Conservation (phyloP, 2,329 filamentous ascomycete species). For the Pseudogymnoascus sp. region DNA sequence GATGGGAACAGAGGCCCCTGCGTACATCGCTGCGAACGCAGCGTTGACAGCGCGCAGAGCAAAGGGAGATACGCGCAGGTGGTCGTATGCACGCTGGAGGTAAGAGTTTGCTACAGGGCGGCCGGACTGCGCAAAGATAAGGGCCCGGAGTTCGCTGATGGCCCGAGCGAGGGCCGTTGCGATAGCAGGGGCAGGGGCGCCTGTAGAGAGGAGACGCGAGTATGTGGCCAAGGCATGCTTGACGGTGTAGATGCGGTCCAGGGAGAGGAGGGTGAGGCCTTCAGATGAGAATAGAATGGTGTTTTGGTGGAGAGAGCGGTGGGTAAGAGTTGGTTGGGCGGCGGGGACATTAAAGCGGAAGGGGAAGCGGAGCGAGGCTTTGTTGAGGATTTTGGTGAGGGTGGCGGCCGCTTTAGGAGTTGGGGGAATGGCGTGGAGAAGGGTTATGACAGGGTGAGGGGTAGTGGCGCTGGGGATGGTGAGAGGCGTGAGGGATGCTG, state of each 20-base stretch:
- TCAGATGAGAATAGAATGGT: constrained; percentile 52
- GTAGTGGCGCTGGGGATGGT: constrained; percentile 12
- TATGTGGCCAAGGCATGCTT: constrained; percentile 53
- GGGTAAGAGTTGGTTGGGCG: constrained; percentile 43
- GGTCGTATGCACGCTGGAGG: constrained; percentile 47
- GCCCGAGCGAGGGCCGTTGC: constrained; percentile 45
- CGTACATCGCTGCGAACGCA: constrained; percentile 50
- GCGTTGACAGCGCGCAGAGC: constrained; percentile 46
- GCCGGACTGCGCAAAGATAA: constrained; percentile 46
- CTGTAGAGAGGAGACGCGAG: constrained; percentile 33
- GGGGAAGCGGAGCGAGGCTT: constrained; percentile 33
- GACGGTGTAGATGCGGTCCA: constrained; percentile 58
- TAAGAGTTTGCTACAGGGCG: constrained; percentile 41
- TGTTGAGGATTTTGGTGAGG: constrained; percentile 41
- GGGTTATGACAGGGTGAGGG: constrained; percentile 21
- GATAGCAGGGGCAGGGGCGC: constrained; percentile 13
- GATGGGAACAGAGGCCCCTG: constrained; percentile 38
- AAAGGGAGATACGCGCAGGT: constrained; percentile 43
- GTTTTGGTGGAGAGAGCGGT: constrained; percentile 50
- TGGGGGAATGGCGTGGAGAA: constrained; percentile 40
- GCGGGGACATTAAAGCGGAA: constrained; percentile 35
- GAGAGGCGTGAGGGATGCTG: constrained; percentile 6
- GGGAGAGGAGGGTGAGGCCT: constrained; percentile 49
- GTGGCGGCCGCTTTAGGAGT: constrained; percentile 39
- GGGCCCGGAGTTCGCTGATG: constrained; percentile 53